Evolutionary conservation across 1,284 basidiomycete species (phyloP).

Genomic region (Leccinum angustisporum): DNA sequence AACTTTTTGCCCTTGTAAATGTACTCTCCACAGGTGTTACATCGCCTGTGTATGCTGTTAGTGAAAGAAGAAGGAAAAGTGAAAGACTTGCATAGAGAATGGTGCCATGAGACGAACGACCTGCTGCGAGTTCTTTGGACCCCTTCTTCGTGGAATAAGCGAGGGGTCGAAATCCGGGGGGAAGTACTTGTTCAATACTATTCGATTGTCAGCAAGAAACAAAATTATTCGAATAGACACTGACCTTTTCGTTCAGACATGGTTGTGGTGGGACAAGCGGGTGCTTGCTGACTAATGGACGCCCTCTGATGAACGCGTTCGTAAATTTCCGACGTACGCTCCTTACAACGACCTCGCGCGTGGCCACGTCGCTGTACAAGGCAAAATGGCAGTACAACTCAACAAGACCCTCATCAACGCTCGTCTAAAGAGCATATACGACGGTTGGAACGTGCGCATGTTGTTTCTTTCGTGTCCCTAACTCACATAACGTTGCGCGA

Average conservation of each 20-base stretch:
- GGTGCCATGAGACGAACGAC: conserved; percentile 99
- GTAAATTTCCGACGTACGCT: conserved; percentile 32
- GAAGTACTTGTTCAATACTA: conserved; percentile 90
- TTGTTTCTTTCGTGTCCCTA: conserved; percentile 3
- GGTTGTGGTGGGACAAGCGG: conserved; percentile 24
- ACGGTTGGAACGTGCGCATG: conserved; percentile 71
- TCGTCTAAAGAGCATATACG: conserved; percentile 66
- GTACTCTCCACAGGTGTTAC: conserved; percentile 95
- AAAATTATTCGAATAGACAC: neutral
- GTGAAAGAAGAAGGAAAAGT: neutral
- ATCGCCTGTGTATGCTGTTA: conserved; percentile 57
- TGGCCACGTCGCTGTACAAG: conserved; percentile 4
- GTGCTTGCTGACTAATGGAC: conserved; percentile 29
- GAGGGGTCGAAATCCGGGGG: conserved; percentile 97
- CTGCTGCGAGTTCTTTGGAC: conserved; percentile 90
- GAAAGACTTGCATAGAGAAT: conserved; percentile 80
- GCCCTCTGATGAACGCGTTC: conserved; percentile 27
- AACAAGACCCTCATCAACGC: conserved; percentile 63
- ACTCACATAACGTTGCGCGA: conserved; percentile 9
- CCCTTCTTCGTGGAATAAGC: conserved; percentile 88
- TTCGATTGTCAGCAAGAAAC: conserved; percentile 10
- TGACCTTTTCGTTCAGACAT: conserved; percentile 90
- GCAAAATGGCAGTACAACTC: conserved; percentile 48
- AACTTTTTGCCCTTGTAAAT: conserved; percentile 99
- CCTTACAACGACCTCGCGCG: conserved; percentile 18